A percentile compares a stretch with the other conserved stretches of the same genome.
phyloP scores from a whole-genome alignment of 163 green algal genomes.

The Scenedesmus sp. region DNA sequence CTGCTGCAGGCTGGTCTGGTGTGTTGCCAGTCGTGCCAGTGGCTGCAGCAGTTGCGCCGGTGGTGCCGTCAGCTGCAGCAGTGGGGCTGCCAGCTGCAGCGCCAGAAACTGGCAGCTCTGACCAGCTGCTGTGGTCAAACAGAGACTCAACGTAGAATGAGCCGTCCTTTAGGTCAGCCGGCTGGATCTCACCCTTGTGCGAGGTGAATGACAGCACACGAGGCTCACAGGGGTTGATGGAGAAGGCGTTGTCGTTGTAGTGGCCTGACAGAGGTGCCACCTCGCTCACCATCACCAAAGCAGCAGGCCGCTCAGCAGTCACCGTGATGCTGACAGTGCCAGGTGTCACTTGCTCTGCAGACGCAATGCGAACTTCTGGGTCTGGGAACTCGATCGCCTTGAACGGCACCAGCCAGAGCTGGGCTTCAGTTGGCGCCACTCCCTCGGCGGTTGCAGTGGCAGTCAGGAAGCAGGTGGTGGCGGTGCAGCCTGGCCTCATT shows the following conservation, averaged over 20 bases:
- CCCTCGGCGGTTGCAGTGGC: background rate
- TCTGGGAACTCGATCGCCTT: slow-evolving; percentile 28
- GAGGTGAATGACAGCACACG: slow-evolving; percentile 14
- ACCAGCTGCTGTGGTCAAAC: slow-evolving; percentile 44
- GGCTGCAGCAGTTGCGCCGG: background rate
- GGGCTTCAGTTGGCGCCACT: background rate
- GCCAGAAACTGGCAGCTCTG: background rate
- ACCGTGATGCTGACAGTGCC: slow-evolving; percentile 10
- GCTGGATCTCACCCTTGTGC: background rate
- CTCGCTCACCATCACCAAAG: slow-evolving; percentile 39
- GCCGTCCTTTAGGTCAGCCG: background rate
- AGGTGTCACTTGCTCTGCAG: background rate
- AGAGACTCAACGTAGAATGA: slow-evolving; percentile 33
- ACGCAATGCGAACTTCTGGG: background rate
- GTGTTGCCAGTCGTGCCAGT: background rate
- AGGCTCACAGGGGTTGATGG: slow-evolving; percentile 33
- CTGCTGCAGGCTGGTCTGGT: background rate
- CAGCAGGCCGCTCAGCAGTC: background rate
- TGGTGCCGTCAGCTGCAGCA: too few relatives aligned
- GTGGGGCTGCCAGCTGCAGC: background rate
- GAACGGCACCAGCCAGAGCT: slow-evolving; percentile 43
- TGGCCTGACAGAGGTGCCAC: background rate
- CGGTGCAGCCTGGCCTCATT: slow-evolving; percentile 14
- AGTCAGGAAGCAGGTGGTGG: slow-evolving; percentile 40
- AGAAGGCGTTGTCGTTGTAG: slow-evolving; percentile 40